A percentile compares a stretch with the other conserved stretches of the same genome.
These are phyloP conservation scores for Aciculosporium take DNA, from an alignment of 2,329 filamentous ascomycete species.

Conservation along the genomic window DNA sequence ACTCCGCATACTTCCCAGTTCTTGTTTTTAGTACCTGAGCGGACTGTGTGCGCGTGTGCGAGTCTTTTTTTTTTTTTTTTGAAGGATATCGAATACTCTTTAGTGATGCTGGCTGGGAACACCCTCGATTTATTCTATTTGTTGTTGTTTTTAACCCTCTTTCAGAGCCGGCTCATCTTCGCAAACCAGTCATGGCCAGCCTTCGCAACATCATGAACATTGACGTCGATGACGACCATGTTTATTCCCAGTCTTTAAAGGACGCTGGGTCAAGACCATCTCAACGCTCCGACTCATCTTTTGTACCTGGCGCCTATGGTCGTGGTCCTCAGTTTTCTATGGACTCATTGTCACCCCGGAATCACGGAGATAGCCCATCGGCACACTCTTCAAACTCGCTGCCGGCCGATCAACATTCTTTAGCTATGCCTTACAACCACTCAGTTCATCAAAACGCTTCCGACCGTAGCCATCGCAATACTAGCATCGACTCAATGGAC, in stretches of 20 bases:
- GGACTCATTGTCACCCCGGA: conserved; percentile 18
- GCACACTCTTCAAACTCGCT: conserved; percentile 15
- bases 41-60: conserved; percentile 25
- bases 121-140: background rate
- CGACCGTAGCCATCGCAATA: conserved; percentile 28
- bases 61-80: conserved; percentile 4
- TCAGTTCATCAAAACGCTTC: conserved; percentile 9
- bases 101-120: conserved; percentile 2
- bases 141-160: too few relatives aligned
- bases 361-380: conserved; percentile 22
- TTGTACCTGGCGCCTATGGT: conserved; percentile 17
- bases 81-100: conserved; percentile 4
- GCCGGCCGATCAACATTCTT: conserved; percentile 9
- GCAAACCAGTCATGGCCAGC: conserved; percentile 34
- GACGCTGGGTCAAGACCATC: conserved; percentile 23
- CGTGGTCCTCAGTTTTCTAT: conserved; percentile 10
- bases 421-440: conserved; percentile 15
- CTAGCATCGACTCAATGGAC: conserved; percentile 37
- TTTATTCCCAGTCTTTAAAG: conserved; percentile 28
- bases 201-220: conserved; percentile 44
- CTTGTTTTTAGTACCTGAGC: conserved; percentile 14
- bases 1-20: conserved; percentile 5
- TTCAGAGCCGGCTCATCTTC: conserved; percentile 22
- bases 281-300: conserved; percentile 19
- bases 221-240: conserved; percentile 35